A percentile compares a stretch with the other conserved stretches of the same genome.
Evolutionary conservation across 768 basidiomycete species (phyloP).

Genomic region (Mycena polygramma): DNA sequence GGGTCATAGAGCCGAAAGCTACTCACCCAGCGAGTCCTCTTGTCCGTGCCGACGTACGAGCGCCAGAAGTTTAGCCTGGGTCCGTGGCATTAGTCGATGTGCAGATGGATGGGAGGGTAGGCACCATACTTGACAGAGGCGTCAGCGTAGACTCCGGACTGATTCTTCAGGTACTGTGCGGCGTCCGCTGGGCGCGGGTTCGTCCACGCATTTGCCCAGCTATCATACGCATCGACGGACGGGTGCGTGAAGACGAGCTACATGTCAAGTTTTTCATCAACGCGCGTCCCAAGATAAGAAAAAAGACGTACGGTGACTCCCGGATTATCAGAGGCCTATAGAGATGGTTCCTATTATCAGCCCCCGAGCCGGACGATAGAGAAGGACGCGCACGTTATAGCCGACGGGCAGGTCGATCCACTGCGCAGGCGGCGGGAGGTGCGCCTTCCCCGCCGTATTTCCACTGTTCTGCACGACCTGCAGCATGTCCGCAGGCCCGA

Average conservation of each 20-base stretch:
- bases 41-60: constrained; percentile 60
- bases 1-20: background rate
- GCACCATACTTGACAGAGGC: constrained; percentile 63
- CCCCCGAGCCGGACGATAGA: too few species aligned
- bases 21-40: constrained; percentile 63
- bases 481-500: constrained; percentile 73
- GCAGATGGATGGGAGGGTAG: background rate
- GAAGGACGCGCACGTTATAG: constrained; percentile 53
- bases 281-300: background rate
- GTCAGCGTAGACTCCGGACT: constrained; percentile 68
- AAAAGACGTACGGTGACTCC: constrained; percentile 65
- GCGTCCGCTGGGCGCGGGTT: constrained; percentile 68
- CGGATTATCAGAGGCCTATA: constrained; percentile 69
- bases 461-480: constrained; percentile 54
- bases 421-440: constrained; percentile 60
- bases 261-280: background rate
- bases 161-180: constrained; percentile 63
- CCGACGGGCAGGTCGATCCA: constrained; percentile 76
- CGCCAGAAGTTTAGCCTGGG: constrained; percentile 73
- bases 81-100: background rate
- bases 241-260: constrained; percentile 76
- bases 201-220: constrained; percentile 71
- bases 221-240: constrained; percentile 72
- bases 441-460: constrained; percentile 59
- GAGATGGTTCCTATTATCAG: too few species aligned